Evolutionary conservation across 495 filamentous ascomycete species (phyloP).

Genomic region (Hypoxylon lenormandii): DNA sequence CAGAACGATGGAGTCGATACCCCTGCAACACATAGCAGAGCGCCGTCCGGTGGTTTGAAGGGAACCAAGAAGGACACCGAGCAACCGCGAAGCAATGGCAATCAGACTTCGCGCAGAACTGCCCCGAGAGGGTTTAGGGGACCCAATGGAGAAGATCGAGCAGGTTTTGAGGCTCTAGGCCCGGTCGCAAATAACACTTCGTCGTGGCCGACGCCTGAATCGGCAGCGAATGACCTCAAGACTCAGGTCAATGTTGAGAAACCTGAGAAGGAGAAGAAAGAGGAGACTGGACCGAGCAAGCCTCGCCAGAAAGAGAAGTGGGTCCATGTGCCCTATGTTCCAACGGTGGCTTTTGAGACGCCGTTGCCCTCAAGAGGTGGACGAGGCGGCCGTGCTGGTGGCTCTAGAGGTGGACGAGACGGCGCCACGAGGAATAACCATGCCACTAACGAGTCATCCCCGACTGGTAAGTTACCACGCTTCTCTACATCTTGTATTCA

Average conservation of each 20-base stretch:
- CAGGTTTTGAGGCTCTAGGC: slow-evolving; percentile 53
- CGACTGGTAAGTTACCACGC: slow-evolving; percentile 27
- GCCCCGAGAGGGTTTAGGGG: slow-evolving; percentile 62
- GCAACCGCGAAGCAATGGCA: slow-evolving; percentile 59
- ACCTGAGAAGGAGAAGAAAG: slow-evolving; percentile 74
- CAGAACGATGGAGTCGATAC: slow-evolving; percentile 45
- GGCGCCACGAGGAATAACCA: slow-evolving; percentile 49
- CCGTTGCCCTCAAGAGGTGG: slow-evolving; percentile 75
- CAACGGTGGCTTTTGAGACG: slow-evolving; percentile 84
- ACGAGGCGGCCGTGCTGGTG: slow-evolving; percentile 66
- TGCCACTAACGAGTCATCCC: slow-evolving; percentile 19
- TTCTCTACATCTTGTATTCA: neutral
- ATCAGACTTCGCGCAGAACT: slow-evolving; percentile 56
- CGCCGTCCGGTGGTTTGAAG: slow-evolving; percentile 54
- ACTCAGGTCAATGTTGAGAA: slow-evolving; percentile 66
- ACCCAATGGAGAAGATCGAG: slow-evolving; percentile 61
- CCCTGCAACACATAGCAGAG: slow-evolving; percentile 19
- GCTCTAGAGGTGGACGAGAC: slow-evolving; percentile 66
- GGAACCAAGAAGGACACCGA: slow-evolving; percentile 65
- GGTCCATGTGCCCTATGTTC: slow-evolving; percentile 78
- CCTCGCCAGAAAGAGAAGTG: slow-evolving; percentile 77
- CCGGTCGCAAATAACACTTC: slow-evolving; percentile 77
- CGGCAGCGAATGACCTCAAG: slow-evolving; percentile 70
- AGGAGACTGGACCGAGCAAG: slow-evolving; percentile 66
- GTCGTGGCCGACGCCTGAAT: slow-evolving; percentile 91